These are phyloP conservation scores for Durusdinium trenchii DNA, from an alignment of 73 alveolate species.

Conservation along the genomic window DNA sequence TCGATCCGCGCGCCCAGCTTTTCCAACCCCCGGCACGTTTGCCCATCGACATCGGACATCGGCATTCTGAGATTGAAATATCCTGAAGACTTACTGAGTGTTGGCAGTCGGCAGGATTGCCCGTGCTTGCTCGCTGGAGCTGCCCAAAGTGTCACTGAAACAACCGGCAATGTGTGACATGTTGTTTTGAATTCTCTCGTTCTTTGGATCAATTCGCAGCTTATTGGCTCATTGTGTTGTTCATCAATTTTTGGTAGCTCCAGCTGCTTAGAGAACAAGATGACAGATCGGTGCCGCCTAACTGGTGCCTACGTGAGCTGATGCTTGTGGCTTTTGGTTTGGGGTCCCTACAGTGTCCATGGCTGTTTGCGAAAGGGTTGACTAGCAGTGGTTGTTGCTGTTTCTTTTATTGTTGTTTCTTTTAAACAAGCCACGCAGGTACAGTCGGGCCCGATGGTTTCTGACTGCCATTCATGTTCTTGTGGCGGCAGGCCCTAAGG, in stretches of 20 bases:
- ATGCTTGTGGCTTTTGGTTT: too few relatives aligned
- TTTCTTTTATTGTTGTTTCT: neutral
- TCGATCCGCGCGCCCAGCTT: too few relatives aligned
- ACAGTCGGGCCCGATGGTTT: constrained; percentile 34
- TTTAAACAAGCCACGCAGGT: neutral
- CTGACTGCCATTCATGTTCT: neutral
- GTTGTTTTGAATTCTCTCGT: neutral
- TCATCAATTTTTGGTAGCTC: neutral
- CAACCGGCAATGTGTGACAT: neutral
- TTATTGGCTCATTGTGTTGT: neutral
- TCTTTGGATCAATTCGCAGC: neutral
- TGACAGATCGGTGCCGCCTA: constrained; percentile 9
- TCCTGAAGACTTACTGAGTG: too few relatives aligned
- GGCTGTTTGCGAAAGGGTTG: too few relatives aligned
- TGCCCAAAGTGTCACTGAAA: neutral
- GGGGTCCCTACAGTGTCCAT: too few relatives aligned
- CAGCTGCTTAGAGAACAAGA: neutral
- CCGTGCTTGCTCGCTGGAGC: constrained; percentile 6
- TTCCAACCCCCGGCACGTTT: too few relatives aligned
- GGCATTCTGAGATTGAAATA: too few relatives aligned
- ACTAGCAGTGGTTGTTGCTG: too few relatives aligned
- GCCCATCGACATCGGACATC: too few relatives aligned
- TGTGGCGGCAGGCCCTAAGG: constrained; percentile 3
- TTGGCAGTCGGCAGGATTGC: constrained; percentile 1
- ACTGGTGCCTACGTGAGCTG: neutral